phyloP scores from a whole-genome alignment of 495 filamentous ascomycete species.

The Tuber borchii region DNA sequence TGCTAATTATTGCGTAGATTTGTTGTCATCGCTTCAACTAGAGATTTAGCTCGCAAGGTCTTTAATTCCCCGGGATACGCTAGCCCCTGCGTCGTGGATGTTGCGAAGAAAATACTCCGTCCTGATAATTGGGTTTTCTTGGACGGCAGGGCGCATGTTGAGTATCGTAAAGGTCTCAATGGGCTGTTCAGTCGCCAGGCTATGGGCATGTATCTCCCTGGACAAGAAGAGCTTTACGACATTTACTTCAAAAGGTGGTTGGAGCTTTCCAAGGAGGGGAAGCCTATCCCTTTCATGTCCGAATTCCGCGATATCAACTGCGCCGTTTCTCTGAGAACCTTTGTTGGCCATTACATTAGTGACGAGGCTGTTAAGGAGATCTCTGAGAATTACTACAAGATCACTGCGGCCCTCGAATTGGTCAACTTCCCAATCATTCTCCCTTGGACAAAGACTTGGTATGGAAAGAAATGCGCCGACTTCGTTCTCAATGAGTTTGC shows the following conservation, averaged over 20 bases:
- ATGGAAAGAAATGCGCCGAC: slow-evolving; percentile 90
- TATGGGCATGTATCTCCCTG: slow-evolving; percentile 80
- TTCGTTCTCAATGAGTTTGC: slow-evolving; percentile 86
- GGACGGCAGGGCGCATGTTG: slow-evolving; percentile 89
- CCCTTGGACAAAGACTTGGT: slow-evolving; percentile 93
- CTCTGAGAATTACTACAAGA: slow-evolving; percentile 91
- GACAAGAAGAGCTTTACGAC: slow-evolving; percentile 87
- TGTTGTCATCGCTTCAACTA: slow-evolving; percentile 91
- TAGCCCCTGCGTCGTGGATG: slow-evolving; percentile 95
- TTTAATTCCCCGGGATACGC: slow-evolving; percentile 91
- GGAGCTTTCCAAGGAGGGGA: slow-evolving; percentile 62
- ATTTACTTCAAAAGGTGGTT: slow-evolving; percentile 75
- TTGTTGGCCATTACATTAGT: slow-evolving; percentile 90
- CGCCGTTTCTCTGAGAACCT: slow-evolving; percentile 88
- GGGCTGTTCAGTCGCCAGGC: slow-evolving; percentile 88
- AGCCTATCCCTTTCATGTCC: slow-evolving; percentile 80
- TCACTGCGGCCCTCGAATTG: slow-evolving; percentile 90
- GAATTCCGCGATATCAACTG: slow-evolving; percentile 94
- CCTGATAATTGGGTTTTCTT: slow-evolving; percentile 95
- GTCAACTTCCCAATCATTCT: slow-evolving; percentile 99
- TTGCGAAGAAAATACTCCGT: slow-evolving; percentile 87
- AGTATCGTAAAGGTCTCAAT: slow-evolving; percentile 95
- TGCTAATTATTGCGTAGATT: slow-evolving; percentile 55
- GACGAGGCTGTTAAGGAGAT: slow-evolving; percentile 90
- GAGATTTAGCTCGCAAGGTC: slow-evolving; percentile 93